Evolutionary conservation across 2,329 filamentous ascomycete genomes (phyloP), one percentile per base, ranked within the genome.

Genomic region (Chaetomium olivaceum): DNA sequence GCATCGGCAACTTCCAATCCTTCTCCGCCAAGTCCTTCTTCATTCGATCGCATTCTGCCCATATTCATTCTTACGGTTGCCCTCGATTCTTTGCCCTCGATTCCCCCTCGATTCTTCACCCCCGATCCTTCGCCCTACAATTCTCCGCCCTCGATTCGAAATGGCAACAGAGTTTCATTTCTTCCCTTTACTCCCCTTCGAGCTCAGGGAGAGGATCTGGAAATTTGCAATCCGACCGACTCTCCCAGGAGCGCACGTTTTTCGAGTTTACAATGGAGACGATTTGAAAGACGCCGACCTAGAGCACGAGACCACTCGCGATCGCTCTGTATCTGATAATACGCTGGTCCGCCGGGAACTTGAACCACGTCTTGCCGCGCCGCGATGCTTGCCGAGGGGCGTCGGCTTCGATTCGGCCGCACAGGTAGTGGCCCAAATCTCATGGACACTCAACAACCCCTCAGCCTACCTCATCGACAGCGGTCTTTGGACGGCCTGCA

Each of bases 181-280:
- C 23, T 54, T 54, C 23, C 51, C 51, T 25, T 23, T 25, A 11
- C 51, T 54, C 51, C 51, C 51, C 6, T 54, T 7, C 7, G 51
- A 54, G 51, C 51, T 54, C 23, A 29, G 51, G 51, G 51, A 54
- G 14, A 54, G 16, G 25, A 54, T 29, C 51, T 54, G 25, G 51
- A 29, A 54, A 54, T 29, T 54, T 4, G 51, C 51, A 54, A 29
- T 29, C 51, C 51, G 51, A 29, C 51, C 51, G 51, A 12, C 51
- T 29, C 25, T 54, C 51, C 51, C 51, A 54, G 51, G 51, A 54
- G 51, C 51, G 23, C 51, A 54, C 51, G 51, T 54, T 54, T 54
- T 54, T 29, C 11, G 23, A 29, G 23, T 54, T 29, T 29, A 29
- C 51, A 12, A 29, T 29, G 12, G 6, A 23, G 4, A 29, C 25